Conservation (phyloP, 768 basidiomycete genomes). For the Leccinellum luteum region DNA sequence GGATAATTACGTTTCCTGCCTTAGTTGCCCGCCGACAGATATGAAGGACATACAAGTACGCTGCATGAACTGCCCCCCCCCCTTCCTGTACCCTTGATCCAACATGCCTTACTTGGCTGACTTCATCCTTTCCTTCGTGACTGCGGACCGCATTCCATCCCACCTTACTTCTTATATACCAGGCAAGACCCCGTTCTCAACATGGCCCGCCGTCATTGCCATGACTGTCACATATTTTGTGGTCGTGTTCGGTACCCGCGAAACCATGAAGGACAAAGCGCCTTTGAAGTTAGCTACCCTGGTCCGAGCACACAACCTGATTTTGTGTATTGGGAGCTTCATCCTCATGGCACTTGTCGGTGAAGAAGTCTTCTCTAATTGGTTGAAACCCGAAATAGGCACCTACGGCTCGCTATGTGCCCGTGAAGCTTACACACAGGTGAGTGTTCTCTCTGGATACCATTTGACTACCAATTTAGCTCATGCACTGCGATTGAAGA, state of each 20-base stretch:
- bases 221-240: constrained; percentile 77
- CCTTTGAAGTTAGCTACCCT: constrained; percentile 70
- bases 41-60: background rate
- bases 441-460: constrained; percentile 38
- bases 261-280: constrained; percentile 73
- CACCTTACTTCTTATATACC: constrained; percentile 64
- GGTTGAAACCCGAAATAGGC: constrained; percentile 72
- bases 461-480: background rate
- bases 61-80: background rate
- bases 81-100: background rate
- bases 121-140: constrained; percentile 53
- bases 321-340: constrained; percentile 77
- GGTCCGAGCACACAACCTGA: constrained; percentile 85
- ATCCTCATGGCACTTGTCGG: constrained; percentile 78
- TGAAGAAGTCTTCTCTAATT: constrained; percentile 83
- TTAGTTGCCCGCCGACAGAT: no score
- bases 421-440: constrained; percentile 75
- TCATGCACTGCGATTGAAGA: constrained; percentile 40
- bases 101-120: constrained; percentile 72
- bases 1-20: no score
- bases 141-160: constrained; percentile 51
- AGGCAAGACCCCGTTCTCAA: constrained; percentile 80
- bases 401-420: constrained; percentile 75
- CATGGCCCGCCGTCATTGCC: constrained; percentile 60
- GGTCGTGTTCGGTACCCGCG: constrained; percentile 79